Conservation (phyloP, 305 asterid species). For the Fraxinus latifolia region DNA sequence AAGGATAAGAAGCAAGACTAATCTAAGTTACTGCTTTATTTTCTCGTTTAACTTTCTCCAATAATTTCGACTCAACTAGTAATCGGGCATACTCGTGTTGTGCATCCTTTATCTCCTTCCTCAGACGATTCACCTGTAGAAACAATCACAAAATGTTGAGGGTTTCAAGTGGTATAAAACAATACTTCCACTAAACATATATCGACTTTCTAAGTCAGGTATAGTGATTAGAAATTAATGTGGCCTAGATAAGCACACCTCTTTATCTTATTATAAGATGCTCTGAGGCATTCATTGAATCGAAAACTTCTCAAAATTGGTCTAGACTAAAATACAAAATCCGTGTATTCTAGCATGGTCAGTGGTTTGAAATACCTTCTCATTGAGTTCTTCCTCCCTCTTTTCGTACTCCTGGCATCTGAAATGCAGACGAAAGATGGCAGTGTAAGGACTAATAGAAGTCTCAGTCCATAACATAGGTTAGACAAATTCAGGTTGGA, state of each 20-base stretch:
- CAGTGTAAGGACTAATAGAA: constrained; percentile 6
- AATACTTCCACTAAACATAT: neutral
- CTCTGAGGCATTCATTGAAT: neutral
- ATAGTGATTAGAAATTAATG: neutral
- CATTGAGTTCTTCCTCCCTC: constrained; percentile 50
- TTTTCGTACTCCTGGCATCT: constrained; percentile 66
- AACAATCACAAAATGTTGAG: neutral
- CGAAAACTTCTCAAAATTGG: neutral
- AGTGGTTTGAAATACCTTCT: constrained; percentile 49
- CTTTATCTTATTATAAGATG: neutral
- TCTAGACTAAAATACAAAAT: neutral
- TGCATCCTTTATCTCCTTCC: constrained; percentile 43
- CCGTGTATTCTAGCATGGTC: neutral
- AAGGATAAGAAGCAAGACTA: neutral
- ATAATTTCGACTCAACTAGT: constrained; percentile 41
- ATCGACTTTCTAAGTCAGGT: neutral
- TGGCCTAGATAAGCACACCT: neutral
- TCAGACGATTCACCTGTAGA: constrained; percentile 50
- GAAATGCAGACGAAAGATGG: constrained; percentile 27
- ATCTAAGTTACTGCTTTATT: constrained; percentile 21
- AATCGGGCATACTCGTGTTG: constrained; percentile 47
- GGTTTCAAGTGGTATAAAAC: neutral
- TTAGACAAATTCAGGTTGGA: neutral
- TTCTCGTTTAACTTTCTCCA: constrained; percentile 49
- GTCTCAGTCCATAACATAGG: neutral